Percentiles rank a stretch among this genome's conserved stretches.
phyloP scores from a whole-genome alignment of 1,139 yeast genomes.

The Magnusiomyces suaveolens region DNA sequence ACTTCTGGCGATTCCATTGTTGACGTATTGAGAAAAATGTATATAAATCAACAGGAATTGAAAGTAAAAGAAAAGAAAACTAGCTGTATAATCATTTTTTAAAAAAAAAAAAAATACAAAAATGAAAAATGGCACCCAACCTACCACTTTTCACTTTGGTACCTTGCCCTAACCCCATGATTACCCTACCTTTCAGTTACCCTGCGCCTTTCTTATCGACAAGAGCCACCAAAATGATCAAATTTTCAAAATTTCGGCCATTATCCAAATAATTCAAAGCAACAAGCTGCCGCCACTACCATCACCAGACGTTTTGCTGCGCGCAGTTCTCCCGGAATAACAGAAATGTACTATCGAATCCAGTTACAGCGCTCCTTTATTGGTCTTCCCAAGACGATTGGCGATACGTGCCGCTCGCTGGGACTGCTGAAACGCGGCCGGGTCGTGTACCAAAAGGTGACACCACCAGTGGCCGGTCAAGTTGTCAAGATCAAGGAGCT shows the following conservation, averaged over 20 bases:
- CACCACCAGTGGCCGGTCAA: slow-evolving; percentile 78
- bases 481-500: slow-evolving; percentile 77
- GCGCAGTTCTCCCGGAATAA: neutral
- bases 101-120: too few relatives aligned
- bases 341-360: slow-evolving; percentile 45
- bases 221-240: too few relatives aligned
- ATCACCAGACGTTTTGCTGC: neutral
- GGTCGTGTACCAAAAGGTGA: slow-evolving; percentile 60
- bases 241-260: neutral
- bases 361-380: slow-evolving; percentile 75
- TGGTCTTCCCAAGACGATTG: slow-evolving; percentile 65
- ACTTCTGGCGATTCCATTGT: too few relatives aligned
- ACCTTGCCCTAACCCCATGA: too few relatives aligned
- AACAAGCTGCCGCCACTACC: neutral
- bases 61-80: too few relatives aligned
- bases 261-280: neutral
- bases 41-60: too few relatives aligned
- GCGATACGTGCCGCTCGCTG: slow-evolving; percentile 56
- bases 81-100: too few relatives aligned
- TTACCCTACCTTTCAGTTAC: too few relatives aligned
- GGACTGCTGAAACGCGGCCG: slow-evolving; percentile 73
- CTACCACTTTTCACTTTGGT: too few relatives aligned
- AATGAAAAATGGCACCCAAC: too few relatives aligned
- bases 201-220: too few relatives aligned
- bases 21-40: too few relatives aligned